Base-by-base conservation (phyloP, 1,284 basidiomycete genomes). In the Ustilago trichophora region DNA sequence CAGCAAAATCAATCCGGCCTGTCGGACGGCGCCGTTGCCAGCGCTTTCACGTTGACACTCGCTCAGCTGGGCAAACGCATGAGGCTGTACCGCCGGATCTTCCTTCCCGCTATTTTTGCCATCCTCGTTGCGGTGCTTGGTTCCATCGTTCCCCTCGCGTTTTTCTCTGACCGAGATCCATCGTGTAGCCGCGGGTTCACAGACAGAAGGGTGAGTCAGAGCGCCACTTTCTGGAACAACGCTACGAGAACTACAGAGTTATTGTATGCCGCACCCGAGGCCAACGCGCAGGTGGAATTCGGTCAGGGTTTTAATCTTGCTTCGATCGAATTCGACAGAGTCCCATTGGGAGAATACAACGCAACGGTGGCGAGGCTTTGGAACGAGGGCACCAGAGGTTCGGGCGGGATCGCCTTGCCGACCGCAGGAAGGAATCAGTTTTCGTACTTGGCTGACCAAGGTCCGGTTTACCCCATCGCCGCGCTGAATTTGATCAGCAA, bases 61-160 rank as follows among this genome's bases (percentile, higher is more conserved):
- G 90, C 89, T 0, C 89, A 91, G 63, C 87, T 90, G 81, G 83
- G 87, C 64, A 92, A 92, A 78, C 87, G 90, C 0, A 68, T 83
- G n/a, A 82, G 91, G 22, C 85, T 91, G 45, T 82, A 86, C 2
- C 85, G 87, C 4, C 85, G 88, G 32, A 87, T 87, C 65, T 91
- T 89, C 88, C 80, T 91, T 10, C 84, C 87, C 0, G 88, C 88
- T 0, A 52, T 87, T 3, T 83, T 91, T 7, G 84, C 87, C 0
- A 82, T 90, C 11, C 64, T 87, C 11, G 83, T 90, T 26, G 89
- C 88, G 2, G 83, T 90, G 27, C 85, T 85, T 12, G 90, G 87
- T 5, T 83, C 88, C 0, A 86, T 87, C 34, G 84, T 90, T 31
- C 89, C 89, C 0, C 80, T 90, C 6, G 84, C 89, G 58, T 90